Conservation (phyloP, 2,329 filamentous ascomycete species). For the Penicillium freii region DNA sequence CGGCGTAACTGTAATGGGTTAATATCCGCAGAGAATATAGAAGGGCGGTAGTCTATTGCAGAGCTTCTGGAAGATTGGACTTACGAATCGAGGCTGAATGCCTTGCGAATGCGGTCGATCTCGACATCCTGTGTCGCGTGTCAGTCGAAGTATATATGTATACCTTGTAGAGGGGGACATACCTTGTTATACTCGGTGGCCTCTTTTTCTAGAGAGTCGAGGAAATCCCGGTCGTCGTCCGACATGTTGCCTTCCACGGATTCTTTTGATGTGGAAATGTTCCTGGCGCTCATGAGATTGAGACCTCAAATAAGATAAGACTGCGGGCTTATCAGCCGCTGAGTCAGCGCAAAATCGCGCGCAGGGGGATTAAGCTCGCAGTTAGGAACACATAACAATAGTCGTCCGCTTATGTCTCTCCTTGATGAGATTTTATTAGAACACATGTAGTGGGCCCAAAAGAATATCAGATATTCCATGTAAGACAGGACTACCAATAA, state of each 20-base stretch:
- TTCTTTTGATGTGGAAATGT: neutral
- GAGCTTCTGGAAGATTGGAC: constrained; percentile 24
- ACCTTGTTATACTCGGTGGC: constrained; percentile 91
- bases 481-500: neutral
- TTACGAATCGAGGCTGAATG: constrained; percentile 76
- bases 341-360: constrained; percentile 33
- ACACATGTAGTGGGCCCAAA: too few relatives aligned
- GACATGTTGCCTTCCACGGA: constrained; percentile 40
- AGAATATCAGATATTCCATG: neutral
- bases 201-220: constrained; percentile 78
- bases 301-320: neutral
- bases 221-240: constrained; percentile 69
- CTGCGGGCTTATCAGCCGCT: constrained; percentile 34
- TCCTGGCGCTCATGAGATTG: neutral
- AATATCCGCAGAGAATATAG: neutral
- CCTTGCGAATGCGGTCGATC: constrained; percentile 88
- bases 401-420: neutral
- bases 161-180: constrained; percentile 14
- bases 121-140: constrained; percentile 70
- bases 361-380: neutral
- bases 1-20: constrained; percentile 66
- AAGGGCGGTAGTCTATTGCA: neutral
- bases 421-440: neutral
- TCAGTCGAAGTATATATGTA: constrained; percentile 15
- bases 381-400: neutral